phyloP scores from a whole-genome alignment of 2,329 filamentous ascomycete genomes.

The Tolypocladium amazonense region DNA sequence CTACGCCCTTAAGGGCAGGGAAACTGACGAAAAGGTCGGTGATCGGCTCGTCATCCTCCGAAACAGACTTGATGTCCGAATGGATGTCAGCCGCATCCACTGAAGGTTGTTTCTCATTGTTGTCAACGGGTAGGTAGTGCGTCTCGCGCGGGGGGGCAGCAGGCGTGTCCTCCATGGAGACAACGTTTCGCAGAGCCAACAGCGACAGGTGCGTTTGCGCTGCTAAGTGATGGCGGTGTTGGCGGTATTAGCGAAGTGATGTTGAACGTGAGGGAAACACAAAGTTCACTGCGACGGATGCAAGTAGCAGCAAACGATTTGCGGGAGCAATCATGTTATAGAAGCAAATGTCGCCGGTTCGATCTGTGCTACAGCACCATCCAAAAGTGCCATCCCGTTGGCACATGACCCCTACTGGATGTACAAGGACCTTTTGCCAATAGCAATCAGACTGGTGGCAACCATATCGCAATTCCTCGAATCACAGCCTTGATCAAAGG shows the following conservation, averaged over 20 bases:
- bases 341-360: background rate
- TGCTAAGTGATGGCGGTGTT: background rate
- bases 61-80: slow-evolving; percentile 16
- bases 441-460: too few relatives aligned
- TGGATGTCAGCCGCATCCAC: slow-evolving; percentile 7
- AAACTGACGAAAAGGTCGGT: slow-evolving; percentile 29
- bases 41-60: slow-evolving; percentile 16
- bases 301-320: background rate
- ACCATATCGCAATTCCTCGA: too few relatives aligned
- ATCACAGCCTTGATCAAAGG: too few relatives aligned
- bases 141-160: background rate
- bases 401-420: too few relatives aligned
- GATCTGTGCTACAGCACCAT: too few relatives aligned
- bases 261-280: background rate
- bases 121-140: background rate
- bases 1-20: slow-evolving; percentile 26
- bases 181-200: background rate
- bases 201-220: background rate
- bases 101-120: slow-evolving; percentile 11
- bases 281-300: background rate
- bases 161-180: background rate
- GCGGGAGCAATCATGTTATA: background rate
- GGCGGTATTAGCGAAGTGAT: background rate
- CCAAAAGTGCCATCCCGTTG: too few relatives aligned
- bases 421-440: too few relatives aligned